Evolutionary conservation across 371 early-diverging fungal genomes (phyloP).

Genomic region (Lichtheimia ramosa): DNA sequence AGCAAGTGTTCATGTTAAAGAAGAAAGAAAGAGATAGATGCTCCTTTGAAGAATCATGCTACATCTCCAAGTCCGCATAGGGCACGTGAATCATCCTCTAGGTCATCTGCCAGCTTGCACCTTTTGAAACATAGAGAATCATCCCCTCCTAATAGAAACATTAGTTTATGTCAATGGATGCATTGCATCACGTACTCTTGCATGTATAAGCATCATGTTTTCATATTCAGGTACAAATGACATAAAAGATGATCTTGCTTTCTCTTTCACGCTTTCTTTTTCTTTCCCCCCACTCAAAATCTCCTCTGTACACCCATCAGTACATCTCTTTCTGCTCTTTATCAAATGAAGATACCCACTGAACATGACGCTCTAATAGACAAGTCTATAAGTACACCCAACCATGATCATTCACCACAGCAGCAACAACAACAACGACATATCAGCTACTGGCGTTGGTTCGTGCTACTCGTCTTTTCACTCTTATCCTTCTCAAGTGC

Average conservation of each 20-base stretch:
- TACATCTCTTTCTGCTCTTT: not conserved
- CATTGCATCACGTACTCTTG: no score
- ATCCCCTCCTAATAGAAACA: no score
- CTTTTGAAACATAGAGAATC: no score
- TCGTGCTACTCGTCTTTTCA: conserved; percentile 44
- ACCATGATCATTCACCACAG: not conserved
- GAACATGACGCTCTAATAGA: not conserved
- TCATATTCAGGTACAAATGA: no score
- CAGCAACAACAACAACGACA: no score
- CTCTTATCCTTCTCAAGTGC: conserved; percentile 45
- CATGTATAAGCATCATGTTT: no score
- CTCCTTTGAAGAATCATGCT: no score
- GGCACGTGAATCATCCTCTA: no score
- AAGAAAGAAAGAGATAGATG: no score
- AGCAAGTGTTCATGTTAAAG: not conserved
- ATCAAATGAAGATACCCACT: not conserved
- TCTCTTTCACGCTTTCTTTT: not conserved
- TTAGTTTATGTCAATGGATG: no score
- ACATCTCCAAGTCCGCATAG: no score
- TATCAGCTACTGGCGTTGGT: conserved; percentile 30
- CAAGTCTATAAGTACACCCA: not conserved
- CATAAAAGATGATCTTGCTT: not conserved
- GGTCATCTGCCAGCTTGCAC: no score
- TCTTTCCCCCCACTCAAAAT: not conserved
- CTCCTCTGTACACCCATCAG: not conserved